phyloP scores from a whole-genome alignment of 75 land plant genomes.

The Cupressus sempervirens region DNA sequence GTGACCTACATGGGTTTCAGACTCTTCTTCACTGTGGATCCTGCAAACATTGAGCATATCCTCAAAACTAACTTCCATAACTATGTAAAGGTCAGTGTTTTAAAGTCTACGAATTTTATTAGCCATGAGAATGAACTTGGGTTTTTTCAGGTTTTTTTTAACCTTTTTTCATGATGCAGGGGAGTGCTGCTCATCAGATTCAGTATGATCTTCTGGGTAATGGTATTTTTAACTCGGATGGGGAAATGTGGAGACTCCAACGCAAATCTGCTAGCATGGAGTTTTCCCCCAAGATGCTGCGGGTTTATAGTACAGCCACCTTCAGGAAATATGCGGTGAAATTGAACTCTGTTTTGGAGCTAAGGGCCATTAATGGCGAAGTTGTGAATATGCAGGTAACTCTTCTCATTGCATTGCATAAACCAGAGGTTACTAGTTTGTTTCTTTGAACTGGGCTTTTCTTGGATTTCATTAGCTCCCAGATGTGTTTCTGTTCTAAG shows the following conservation, averaged over 20 bases:
- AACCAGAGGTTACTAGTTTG: neutral
- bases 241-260: conserved; percentile 28
- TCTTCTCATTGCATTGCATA: neutral
- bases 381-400: conserved; percentile 8
- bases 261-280: conserved; percentile 35
- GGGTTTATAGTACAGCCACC: conserved; percentile 12
- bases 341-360: conserved; percentile 4
- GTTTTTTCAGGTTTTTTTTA: too few species aligned
- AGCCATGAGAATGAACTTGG: neutral
- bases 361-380: too few species aligned
- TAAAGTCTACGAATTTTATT: neutral
- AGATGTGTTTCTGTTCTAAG: too few species aligned
- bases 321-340: conserved; percentile 16
- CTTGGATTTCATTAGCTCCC: too few species aligned
- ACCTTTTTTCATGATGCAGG: neutral
- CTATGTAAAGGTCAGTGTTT: conserved; percentile 16
- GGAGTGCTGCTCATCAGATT: neutral
- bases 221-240: conserved; percentile 33
- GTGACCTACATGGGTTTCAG: neutral
- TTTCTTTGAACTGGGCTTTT: neutral
- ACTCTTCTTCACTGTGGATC: conserved; percentile 15
- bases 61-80: conserved; percentile 29
- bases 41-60: conserved; percentile 17
- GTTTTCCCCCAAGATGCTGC: conserved; percentile 25
- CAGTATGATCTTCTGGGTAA: conserved; percentile 25